Base-by-base conservation (phyloP, 345 rosid genomes). In the Pseudoturritis turrita region DNA sequence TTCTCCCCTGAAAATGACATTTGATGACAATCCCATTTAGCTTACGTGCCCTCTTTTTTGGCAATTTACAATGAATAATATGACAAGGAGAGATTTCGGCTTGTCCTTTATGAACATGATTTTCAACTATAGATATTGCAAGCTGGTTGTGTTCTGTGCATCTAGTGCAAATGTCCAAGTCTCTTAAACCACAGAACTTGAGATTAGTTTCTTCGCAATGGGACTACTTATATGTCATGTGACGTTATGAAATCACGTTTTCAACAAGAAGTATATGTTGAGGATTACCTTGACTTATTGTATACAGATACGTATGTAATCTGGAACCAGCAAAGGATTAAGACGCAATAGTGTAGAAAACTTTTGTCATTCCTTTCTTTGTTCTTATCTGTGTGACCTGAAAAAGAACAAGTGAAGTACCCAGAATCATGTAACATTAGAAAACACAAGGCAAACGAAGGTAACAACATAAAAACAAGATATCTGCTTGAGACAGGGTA, bases 311-410 rank as follows among this genome's bases (percentile, higher is more conserved):
- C 2, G 23, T 33, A 21, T 22, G 21, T 17, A 22, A 44, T 29
- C 15, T 54, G 43, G 28, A 36, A 47, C 25, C 10, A 44, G 54
- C 13, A 4, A 43, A 45, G 51, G 10, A 60, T 65, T 61, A 81
- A 41, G 74, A 18, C 62, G 78, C 79, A 68, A 87, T 79, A 0
- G 77, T 78, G 73, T 92, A 89, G 63, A 56, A 88, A 53, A 92
- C 89, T 81, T 89, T 92, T 13, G 89, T 84, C 68, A 62, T 18
- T 54, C 95, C 95, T 83, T 86, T 92, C 84, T 88, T 89, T 28
- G 79, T 70, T 57, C 91, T 87, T 25, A 90, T 79, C 61, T 87
- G 91, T 68, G 87, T 75, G 72, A 88, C 77, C 96, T 82, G 65
- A 68, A 17, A 64, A 67, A 63, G 23, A 22, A 44, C 53, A 61